A percentile compares a stretch with the other conserved stretches of the same genome.
These are phyloP conservation scores for Cercospora nicotianae DNA, from an alignment of 2,329 filamentous ascomycete species.

Conservation along the genomic window DNA sequence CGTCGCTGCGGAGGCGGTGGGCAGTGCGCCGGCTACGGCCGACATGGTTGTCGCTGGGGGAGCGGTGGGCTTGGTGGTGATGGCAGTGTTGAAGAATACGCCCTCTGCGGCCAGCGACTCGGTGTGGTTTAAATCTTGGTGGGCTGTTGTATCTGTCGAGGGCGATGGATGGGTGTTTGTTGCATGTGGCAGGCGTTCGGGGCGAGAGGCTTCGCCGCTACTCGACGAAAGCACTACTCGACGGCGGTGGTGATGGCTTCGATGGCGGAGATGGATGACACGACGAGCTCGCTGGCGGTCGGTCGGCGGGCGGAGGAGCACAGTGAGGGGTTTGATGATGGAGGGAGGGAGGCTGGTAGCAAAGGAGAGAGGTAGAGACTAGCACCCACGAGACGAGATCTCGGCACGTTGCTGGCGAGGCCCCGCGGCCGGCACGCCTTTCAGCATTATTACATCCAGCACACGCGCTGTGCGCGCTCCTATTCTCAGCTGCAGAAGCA, in stretches of 20 bases:
- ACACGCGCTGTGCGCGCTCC: not conserved
- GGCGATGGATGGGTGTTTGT: slow-evolving; percentile 3
- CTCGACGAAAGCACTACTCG: not conserved
- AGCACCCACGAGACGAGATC: not conserved
- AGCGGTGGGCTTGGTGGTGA: not conserved
- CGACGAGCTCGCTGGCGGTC: not conserved
- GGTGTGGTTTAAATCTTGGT: slow-evolving; percentile 25
- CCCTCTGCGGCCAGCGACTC: slow-evolving; percentile 30
- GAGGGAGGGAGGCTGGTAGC: not conserved
- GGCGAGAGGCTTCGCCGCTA: not conserved
- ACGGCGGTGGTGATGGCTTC: not conserved
- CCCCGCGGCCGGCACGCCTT: not conserved
- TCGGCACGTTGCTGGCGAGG: not conserved
- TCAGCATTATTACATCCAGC: no score
- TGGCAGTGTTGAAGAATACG: slow-evolving; percentile 20
- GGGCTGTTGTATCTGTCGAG: slow-evolving; percentile 18
- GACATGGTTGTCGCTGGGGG: slow-evolving; percentile 55
- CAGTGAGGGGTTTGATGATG: not conserved
- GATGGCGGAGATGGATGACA: not conserved
- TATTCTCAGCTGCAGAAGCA: not conserved
- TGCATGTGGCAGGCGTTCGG: not conserved
- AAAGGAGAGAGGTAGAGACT: not conserved
- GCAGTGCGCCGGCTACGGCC: slow-evolving; percentile 57
- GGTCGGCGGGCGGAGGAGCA: not conserved
- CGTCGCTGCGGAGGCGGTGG: slow-evolving; percentile 62